These are phyloP conservation scores for Canariomyces notabilis DNA, from an alignment of 2,329 filamentous ascomycete genomes.

Conservation along the genomic window DNA sequence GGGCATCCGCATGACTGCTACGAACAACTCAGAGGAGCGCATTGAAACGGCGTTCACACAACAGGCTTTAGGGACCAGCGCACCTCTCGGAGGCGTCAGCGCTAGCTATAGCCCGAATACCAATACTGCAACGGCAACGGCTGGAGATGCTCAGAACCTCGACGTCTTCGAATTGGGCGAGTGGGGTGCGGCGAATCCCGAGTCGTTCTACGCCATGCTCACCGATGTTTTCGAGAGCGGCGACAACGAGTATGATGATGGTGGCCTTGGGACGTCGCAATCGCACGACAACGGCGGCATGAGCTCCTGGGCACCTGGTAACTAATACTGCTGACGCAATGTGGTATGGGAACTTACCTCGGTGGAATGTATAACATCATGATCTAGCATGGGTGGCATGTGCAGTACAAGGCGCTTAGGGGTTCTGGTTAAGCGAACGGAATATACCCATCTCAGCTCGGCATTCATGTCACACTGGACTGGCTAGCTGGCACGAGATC, in stretches of 20 bases:
- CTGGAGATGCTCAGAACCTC: neutral
- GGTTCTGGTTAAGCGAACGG: neutral
- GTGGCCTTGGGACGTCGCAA: neutral
- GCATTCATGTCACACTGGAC: no score
- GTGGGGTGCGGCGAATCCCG: constrained; percentile 7
- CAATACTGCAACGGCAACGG: neutral
- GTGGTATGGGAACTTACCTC: no score
- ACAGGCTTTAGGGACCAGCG: neutral
- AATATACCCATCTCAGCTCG: neutral
- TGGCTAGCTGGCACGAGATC: no score
- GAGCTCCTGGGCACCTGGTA: constrained; percentile 1
- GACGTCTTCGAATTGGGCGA: constrained; percentile 7
- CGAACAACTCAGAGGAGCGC: neutral
- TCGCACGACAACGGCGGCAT: neutral
- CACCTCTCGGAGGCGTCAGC: neutral
- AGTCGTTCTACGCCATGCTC: constrained; percentile 13
- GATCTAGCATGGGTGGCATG: no score
- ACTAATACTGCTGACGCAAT: neutral
- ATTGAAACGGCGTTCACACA: neutral
- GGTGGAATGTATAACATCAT: no score
- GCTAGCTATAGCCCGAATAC: neutral
- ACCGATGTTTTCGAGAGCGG: neutral
- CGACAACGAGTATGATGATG: neutral
- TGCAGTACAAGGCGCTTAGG: no score
- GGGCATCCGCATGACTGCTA: neutral